These are phyloP conservation scores for Stachybotrys elegans DNA, from an alignment of 2,329 filamentous ascomycete genomes.

Conservation along the genomic window DNA sequence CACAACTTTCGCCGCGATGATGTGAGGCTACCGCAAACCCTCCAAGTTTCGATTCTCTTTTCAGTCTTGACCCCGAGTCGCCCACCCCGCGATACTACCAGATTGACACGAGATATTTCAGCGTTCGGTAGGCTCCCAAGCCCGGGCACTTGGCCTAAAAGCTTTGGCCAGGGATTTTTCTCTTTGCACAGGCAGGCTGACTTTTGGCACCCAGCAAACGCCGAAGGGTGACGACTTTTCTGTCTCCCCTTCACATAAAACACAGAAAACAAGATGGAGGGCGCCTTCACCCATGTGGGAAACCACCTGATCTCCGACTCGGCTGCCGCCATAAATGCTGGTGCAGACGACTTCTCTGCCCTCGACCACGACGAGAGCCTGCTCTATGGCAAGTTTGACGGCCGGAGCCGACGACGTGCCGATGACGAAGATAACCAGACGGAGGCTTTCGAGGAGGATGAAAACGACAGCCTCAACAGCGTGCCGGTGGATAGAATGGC, in stretches of 20 bases:
- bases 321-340: constrained; percentile 81
- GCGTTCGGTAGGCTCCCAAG: no score
- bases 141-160: no score
- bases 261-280: constrained; percentile 60
- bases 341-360: constrained; percentile 66
- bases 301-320: constrained; percentile 84
- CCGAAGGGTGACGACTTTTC: no score
- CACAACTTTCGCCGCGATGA: no score
- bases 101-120: no score
- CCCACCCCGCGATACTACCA: no score
- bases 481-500: constrained; percentile 72
- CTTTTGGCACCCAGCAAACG: no score
- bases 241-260: background rate
- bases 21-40: no score
- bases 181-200: no score
- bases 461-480: constrained; percentile 71
- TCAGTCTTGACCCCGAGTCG: no score
- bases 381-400: constrained; percentile 65
- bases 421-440: constrained; percentile 89
- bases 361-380: constrained; percentile 76
- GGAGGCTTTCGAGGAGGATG: constrained; percentile 78
- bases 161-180: no score
- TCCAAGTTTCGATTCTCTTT: no score
- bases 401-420: constrained; percentile 61
- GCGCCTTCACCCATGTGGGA: constrained; percentile 80